phyloP scores from a whole-genome alignment of 2,329 filamentous ascomycete genomes.

The Talaromyces atroroseus region DNA sequence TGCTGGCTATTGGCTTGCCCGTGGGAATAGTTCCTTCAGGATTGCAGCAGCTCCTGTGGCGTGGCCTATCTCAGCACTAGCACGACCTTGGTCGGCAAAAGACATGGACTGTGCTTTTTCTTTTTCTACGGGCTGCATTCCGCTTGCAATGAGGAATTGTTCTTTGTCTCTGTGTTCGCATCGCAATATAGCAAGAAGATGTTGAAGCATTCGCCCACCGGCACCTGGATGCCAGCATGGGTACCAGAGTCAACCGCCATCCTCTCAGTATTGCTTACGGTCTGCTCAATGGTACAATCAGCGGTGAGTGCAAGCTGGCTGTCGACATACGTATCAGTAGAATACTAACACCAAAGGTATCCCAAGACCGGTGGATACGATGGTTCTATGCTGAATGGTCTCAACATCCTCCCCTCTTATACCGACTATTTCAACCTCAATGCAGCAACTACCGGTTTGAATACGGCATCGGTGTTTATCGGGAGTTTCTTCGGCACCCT shows the following conservation, averaged over 20 bases:
- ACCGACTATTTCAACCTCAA: constrained; percentile 52
- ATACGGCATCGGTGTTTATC: constrained; percentile 59
- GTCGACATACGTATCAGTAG: neutral
- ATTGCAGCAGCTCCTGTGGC: too few relatives aligned
- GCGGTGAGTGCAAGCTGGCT: constrained; percentile 25
- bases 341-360: neutral
- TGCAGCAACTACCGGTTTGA: constrained; percentile 49
- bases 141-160: neutral
- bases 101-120: neutral
- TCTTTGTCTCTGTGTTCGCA: neutral
- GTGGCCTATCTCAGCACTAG: neutral
- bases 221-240: constrained; percentile 46
- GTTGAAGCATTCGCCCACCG: constrained; percentile 34
- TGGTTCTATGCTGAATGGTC: constrained; percentile 51
- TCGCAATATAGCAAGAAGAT: constrained; percentile 19
- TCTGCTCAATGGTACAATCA: constrained; percentile 45
- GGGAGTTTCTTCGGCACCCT: constrained; percentile 74
- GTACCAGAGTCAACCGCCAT: constrained; percentile 33
- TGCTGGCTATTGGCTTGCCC: neutral
- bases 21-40: neutral
- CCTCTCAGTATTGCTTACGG: constrained; percentile 37
- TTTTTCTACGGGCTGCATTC: neutral
- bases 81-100: neutral
- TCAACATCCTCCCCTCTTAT: constrained; percentile 55
- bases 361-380: constrained; percentile 33